Evolutionary conservation across 2,329 filamentous ascomycete species (phyloP).

Genomic region (Paecilomyces variotii): DNA sequence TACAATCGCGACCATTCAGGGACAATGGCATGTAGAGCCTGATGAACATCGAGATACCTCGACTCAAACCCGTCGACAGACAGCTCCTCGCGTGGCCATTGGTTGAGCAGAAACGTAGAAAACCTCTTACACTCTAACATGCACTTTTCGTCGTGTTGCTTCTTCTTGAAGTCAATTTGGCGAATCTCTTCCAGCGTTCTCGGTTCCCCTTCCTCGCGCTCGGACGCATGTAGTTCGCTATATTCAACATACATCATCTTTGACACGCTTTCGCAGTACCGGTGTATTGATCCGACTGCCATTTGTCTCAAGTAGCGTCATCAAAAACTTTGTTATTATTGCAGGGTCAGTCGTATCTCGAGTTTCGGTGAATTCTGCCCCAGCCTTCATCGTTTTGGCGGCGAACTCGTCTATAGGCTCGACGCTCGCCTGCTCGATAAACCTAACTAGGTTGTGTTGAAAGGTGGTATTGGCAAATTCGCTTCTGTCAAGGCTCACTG

Average conservation of each 20-base stretch:
- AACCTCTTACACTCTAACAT: constrained; percentile 30
- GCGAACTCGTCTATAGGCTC: constrained; percentile 49
- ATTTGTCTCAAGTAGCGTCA: constrained; percentile 51
- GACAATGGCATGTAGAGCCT: constrained; percentile 33
- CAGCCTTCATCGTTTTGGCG: constrained; percentile 46
- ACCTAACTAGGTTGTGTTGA: constrained; percentile 39
- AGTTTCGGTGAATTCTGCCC: constrained; percentile 41
- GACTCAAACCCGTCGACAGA: constrained; percentile 18
- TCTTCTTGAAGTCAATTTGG: constrained; percentile 14
- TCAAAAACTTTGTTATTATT: constrained; percentile 52
- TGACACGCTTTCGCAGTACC: constrained; percentile 48
- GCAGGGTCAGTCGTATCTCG: constrained; percentile 52
- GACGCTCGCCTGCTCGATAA: constrained; percentile 49
- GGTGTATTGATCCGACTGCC: constrained; percentile 34
- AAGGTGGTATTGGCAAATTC: constrained; percentile 38
- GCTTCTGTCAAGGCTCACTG: constrained; percentile 39
- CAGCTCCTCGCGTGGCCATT: constrained; percentile 40
- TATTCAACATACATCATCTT: constrained; percentile 53
- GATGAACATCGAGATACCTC: constrained; percentile 26
- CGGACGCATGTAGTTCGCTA: not conserved
- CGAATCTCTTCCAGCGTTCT: not conserved
- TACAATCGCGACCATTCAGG: constrained; percentile 38
- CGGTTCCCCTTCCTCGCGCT: not conserved
- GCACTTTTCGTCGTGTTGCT: constrained; percentile 20
- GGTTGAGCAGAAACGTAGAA: constrained; percentile 33